Evolutionary conservation across 148 eudicot species (phyloP).

Genomic region (Rhododendron kiyosumense): DNA sequence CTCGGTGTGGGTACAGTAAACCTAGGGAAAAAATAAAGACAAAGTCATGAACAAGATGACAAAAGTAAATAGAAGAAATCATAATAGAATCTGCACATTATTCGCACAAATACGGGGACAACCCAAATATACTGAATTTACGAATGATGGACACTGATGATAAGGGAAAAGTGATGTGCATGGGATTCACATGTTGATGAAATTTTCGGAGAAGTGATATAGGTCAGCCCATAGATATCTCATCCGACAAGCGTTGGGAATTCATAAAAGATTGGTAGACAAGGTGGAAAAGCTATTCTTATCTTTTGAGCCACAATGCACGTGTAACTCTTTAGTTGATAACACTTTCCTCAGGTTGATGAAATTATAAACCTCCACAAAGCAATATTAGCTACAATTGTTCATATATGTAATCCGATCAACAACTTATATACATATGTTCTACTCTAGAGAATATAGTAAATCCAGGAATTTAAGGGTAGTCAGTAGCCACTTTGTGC

Average conservation of each 20-base stretch:
- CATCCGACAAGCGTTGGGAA: background rate
- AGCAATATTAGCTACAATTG: background rate
- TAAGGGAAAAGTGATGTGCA: background rate
- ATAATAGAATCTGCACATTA: background rate
- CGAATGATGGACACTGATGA: background rate
- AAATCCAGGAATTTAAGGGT: background rate
- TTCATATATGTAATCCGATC: background rate
- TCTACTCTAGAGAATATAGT: background rate
- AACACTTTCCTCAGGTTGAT: background rate
- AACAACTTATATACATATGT: background rate
- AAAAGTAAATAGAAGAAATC: background rate
- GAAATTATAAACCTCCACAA: background rate
- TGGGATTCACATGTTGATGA: background rate
- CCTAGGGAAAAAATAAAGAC: conserved; percentile 42
- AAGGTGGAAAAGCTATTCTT: background rate
- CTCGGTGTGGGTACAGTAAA: conserved; percentile 89
- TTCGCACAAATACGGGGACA: background rate
- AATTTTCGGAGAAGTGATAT: background rate
- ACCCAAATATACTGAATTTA: background rate
- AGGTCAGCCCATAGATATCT: background rate
- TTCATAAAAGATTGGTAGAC: background rate
- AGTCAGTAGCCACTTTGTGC: background rate
- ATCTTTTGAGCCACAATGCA: background rate
- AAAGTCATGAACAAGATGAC: conserved; percentile 1
- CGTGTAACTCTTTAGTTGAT: background rate